Evolutionary conservation across 2,329 filamentous ascomycete genomes (phyloP).

Genomic region (Verticillium zaregamsianum): DNA sequence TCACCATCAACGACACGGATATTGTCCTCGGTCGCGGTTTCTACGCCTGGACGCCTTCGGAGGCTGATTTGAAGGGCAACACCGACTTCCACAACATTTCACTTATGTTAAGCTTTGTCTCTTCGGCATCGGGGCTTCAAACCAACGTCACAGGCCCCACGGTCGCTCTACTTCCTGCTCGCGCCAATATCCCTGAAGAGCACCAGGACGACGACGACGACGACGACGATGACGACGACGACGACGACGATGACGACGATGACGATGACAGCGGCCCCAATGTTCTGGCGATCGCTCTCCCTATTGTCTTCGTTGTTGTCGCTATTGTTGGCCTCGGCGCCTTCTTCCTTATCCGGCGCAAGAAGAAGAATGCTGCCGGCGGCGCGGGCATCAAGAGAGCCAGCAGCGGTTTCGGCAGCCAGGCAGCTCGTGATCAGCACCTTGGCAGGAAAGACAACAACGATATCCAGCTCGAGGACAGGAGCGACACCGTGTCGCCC

Average conservation of each 20-base stretch:
- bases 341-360: conserved; percentile 20
- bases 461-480: conserved; percentile 19
- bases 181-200: neutral
- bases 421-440: neutral
- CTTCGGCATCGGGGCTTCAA: conserved; percentile 11
- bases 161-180: conserved; percentile 16
- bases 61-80: conserved; percentile 15
- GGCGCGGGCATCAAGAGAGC: conserved; percentile 6
- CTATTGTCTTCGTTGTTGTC: conserved; percentile 21
- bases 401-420: conserved; percentile 2
- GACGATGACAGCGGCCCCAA: conserved; percentile 6
- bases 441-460: conserved; percentile 12
- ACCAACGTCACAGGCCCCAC: conserved; percentile 16
- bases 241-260: neutral
- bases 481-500: conserved; percentile 19
- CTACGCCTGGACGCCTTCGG: conserved; percentile 19
- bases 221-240: neutral
- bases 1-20: conserved; percentile 11
- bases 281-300: conserved; percentile 19
- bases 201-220: neutral
- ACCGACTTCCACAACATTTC: conserved; percentile 10
- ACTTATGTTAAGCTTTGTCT: conserved; percentile 17
- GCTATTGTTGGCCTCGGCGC: conserved; percentile 15
- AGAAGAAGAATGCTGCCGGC: conserved; percentile 15
- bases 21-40: conserved; percentile 22